phyloP scores from a whole-genome alignment of 2,329 filamentous ascomycete genomes.

The Annulohypoxylon truncatum region DNA sequence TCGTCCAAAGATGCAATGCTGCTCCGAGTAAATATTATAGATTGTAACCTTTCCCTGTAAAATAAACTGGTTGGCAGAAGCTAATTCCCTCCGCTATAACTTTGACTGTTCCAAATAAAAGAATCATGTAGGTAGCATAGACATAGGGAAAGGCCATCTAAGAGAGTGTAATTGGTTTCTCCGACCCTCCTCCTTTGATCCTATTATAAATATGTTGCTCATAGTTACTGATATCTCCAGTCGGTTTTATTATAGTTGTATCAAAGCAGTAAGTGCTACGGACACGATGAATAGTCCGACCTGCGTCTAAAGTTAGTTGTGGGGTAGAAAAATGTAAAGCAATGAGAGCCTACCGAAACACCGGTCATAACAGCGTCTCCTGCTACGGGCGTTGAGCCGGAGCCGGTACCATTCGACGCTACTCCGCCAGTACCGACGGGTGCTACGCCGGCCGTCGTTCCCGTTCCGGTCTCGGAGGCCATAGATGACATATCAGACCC shows the following conservation, averaged over 20 bases:
- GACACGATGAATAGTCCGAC: conserved; percentile 43
- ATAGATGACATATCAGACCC: conserved; percentile 26
- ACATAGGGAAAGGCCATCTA: neutral
- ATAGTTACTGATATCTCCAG: neutral
- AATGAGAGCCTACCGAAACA: conserved; percentile 43
- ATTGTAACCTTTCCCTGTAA: neutral
- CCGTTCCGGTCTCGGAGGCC: conserved; percentile 13
- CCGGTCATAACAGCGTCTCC: conserved; percentile 33
- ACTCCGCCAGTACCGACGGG: conserved; percentile 36
- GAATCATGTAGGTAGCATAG: neutral
- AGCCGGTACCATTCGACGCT: conserved; percentile 36
- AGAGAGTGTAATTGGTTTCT: neutral
- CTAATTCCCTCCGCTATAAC: neutral
- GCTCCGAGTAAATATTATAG: neutral
- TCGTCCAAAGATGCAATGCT: neutral
- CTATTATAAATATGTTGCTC: neutral
- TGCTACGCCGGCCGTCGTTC: conserved; percentile 25
- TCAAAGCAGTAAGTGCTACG: conserved; percentile 35
- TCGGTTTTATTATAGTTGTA: conserved; percentile 37
- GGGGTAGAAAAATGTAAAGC: neutral
- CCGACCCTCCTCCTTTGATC: neutral
- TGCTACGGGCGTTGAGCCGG: conserved; percentile 34
- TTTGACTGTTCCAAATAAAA: neutral
- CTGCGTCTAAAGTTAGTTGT: conserved; percentile 36
- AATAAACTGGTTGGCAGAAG: neutral